Percentiles rank a stretch among this genome's conserved stretches.
These are phyloP conservation scores for Lachancea mirantina DNA, from an alignment of 805 yeast species.

Conservation along the genomic window DNA sequence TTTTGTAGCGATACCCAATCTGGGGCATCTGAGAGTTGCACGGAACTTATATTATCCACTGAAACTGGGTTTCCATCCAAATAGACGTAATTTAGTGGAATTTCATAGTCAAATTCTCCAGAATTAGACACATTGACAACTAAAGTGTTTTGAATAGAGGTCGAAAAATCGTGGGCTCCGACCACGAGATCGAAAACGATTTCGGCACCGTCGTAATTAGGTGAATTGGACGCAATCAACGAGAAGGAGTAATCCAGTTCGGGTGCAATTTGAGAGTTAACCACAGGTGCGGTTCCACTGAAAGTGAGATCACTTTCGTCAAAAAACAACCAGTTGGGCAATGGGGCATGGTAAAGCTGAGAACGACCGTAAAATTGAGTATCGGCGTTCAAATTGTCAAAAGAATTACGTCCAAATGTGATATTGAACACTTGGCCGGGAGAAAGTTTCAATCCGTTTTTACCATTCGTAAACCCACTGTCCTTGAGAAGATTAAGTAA, in stretches of 20 bases:
- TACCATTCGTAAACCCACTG: slow-evolving; percentile 73
- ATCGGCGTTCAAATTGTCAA: slow-evolving; percentile 40
- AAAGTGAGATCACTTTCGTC: slow-evolving; percentile 56
- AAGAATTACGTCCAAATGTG: slow-evolving; percentile 55
- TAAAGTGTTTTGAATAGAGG: slow-evolving; percentile 50
- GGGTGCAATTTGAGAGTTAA: slow-evolving; percentile 84
- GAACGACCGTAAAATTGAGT: slow-evolving; percentile 74
- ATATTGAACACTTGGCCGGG: slow-evolving; percentile 66
- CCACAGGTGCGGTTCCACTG: slow-evolving; percentile 82
- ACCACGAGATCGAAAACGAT: slow-evolving; percentile 66
- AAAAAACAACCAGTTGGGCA: slow-evolving; percentile 85
- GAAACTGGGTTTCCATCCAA: slow-evolving; percentile 53
- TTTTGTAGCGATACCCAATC: slow-evolving; percentile 46
- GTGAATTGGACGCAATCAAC: slow-evolving; percentile 71
- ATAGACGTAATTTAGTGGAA: slow-evolving; percentile 59
- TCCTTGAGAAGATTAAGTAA: slow-evolving; percentile 45
- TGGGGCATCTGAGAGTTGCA: slow-evolving; percentile 48
- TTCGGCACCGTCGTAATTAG: slow-evolving; percentile 64
- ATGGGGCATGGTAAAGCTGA: slow-evolving; percentile 65
- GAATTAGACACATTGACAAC: slow-evolving; percentile 63
- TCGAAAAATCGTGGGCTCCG: slow-evolving; percentile 82
- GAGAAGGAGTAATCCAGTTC: slow-evolving; percentile 62
- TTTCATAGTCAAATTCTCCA: slow-evolving; percentile 42
- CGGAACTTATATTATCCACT: slow-evolving; percentile 46
- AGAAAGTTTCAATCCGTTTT: slow-evolving; percentile 59